Evolutionary conservation across 768 basidiomycete species (phyloP).

Genomic region (Mycena alexandri): DNA sequence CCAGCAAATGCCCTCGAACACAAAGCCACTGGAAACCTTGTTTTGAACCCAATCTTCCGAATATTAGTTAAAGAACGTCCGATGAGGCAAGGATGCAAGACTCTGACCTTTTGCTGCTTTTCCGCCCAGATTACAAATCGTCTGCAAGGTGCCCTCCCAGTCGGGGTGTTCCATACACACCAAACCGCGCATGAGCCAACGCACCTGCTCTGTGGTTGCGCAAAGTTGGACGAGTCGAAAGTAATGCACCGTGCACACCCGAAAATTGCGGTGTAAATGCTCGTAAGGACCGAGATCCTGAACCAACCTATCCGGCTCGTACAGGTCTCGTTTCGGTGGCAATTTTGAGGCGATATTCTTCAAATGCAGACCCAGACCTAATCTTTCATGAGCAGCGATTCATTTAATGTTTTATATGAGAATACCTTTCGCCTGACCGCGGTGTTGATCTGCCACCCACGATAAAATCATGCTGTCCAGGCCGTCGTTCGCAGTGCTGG

Average conservation of each 20-base stretch:
- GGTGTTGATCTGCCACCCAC: conserved; percentile 40
- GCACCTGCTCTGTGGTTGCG: conserved; percentile 6
- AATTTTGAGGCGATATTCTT: conserved; percentile 29
- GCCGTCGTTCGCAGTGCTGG: conserved; percentile 15
- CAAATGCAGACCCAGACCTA: conserved; percentile 43
- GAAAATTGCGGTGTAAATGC: conserved; percentile 36
- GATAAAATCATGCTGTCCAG: conserved; percentile 38
- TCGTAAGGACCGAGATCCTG: conserved; percentile 38
- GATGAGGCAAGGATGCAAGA: background rate
- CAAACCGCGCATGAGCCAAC: conserved; percentile 21
- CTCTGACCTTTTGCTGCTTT: conserved; percentile 24
- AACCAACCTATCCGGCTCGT: conserved; percentile 35
- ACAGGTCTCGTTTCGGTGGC: conserved; percentile 32
- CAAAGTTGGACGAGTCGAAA: conserved; percentile 20
- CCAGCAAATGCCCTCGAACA: conserved; percentile 8
- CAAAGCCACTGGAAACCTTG: background rate
- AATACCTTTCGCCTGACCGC: conserved; percentile 37
- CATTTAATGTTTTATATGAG: background rate
- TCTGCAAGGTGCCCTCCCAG: conserved; percentile 13
- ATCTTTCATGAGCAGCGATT: conserved; percentile 8
- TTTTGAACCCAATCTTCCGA: background rate
- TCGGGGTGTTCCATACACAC: conserved; percentile 15
- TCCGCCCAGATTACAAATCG: conserved; percentile 19
- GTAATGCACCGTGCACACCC: conserved; percentile 26
- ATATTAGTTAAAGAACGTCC: no score